Percentiles rank a stretch among this genome's conserved stretches.
These are phyloP conservation scores for Phylloporus arenicola DNA, from an alignment of 768 basidiomycete genomes.

Conservation along the genomic window DNA sequence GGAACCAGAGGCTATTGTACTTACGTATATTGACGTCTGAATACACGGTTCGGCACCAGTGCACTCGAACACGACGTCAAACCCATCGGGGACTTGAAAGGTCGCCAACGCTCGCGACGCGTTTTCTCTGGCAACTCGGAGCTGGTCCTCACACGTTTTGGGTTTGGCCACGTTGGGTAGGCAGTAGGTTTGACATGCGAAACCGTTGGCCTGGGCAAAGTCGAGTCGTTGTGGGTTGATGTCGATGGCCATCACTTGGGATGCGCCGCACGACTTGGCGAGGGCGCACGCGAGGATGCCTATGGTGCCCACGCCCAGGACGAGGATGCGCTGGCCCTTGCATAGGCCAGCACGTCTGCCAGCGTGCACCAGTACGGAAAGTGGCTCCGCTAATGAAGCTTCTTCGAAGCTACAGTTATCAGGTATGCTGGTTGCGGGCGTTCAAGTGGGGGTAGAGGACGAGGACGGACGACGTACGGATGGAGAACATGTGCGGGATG, in stretches of 20 bases:
- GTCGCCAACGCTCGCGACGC: conserved; percentile 45
- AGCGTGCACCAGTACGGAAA: conserved; percentile 80
- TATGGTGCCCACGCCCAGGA: conserved; percentile 91
- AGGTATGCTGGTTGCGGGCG: conserved; percentile 51
- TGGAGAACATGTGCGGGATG: conserved; percentile 84
- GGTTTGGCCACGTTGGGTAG: conserved; percentile 47
- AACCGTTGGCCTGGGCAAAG: conserved; percentile 71
- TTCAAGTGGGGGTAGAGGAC: conserved; percentile 8
- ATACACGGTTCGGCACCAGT: conserved; percentile 91
- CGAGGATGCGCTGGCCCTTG: conserved; percentile 67
- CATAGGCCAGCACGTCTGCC: conserved; percentile 40
- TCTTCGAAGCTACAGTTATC: conserved; percentile 70
- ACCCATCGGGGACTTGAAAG: conserved; percentile 68
- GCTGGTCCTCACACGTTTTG: conserved; percentile 52
- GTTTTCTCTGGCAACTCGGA: conserved; percentile 55
- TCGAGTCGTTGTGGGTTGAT: conserved; percentile 79
- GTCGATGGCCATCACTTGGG: conserved; percentile 72
- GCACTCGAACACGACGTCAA: conserved; percentile 92
- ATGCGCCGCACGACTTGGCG: conserved; percentile 65
- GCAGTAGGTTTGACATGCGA: conserved; percentile 69
- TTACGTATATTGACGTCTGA: conserved; percentile 84
- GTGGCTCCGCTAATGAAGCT: conserved; percentile 89
- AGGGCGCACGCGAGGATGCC: conserved; percentile 86
- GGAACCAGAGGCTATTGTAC: conserved; percentile 30
- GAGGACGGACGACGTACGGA: conserved; percentile 52